A percentile compares a stretch with the other conserved stretches of the same genome.
Conservation (phyloP, 176 grass and related monocot genomes). For the Tuctoria greenei region DNA sequence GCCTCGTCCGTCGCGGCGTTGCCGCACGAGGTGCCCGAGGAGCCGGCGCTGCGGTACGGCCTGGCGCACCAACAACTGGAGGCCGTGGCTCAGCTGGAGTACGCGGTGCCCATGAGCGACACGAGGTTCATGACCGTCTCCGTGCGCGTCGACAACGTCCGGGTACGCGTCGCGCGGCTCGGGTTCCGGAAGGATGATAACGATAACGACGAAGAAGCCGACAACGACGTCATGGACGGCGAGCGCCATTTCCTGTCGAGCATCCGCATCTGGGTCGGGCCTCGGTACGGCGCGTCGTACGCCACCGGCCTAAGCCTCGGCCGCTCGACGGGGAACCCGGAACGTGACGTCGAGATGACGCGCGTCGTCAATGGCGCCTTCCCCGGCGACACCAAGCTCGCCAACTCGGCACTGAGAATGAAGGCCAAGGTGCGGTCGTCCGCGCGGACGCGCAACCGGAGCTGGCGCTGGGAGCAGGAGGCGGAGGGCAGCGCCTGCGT, state of each 20-base stretch:
- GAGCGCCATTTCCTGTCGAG: slow-evolving; percentile 83
- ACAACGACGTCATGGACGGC: slow-evolving; percentile 37
- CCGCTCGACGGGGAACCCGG: slow-evolving; percentile 83
- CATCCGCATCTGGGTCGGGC: slow-evolving; percentile 72
- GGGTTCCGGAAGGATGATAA: slow-evolving; percentile 48
- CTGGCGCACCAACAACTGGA: slow-evolving; percentile 78
- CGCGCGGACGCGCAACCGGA: slow-evolving; percentile 43
- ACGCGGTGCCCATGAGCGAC: slow-evolving; percentile 43
- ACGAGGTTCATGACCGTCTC: slow-evolving; percentile 50
- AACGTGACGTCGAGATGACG: slow-evolving; percentile 63
- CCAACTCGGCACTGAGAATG: slow-evolving; percentile 6
- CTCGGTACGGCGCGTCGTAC: slow-evolving; percentile 60
- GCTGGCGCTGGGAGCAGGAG: slow-evolving; percentile 96
- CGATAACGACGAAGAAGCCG: slow-evolving; percentile 2
- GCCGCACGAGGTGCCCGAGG: slow-evolving; percentile 51
- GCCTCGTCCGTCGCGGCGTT: slow-evolving; percentile 3
- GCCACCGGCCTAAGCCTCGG: slow-evolving; percentile 81
- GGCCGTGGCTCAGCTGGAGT: slow-evolving; percentile 64
- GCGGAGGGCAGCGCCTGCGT: slow-evolving; percentile 65
- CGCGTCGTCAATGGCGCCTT: slow-evolving; percentile 68
- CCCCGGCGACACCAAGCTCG: slow-evolving; percentile 34
- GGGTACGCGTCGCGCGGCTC: slow-evolving; percentile 62
- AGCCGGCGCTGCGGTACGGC: slow-evolving; percentile 64
- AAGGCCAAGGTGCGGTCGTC: slow-evolving; percentile 61
- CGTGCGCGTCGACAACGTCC: slow-evolving; percentile 67